Evolutionary conservation across 2,329 filamentous ascomycete genomes (phyloP), one percentile per base, ranked within the genome.

Genomic region (Alternaria dauci): DNA sequence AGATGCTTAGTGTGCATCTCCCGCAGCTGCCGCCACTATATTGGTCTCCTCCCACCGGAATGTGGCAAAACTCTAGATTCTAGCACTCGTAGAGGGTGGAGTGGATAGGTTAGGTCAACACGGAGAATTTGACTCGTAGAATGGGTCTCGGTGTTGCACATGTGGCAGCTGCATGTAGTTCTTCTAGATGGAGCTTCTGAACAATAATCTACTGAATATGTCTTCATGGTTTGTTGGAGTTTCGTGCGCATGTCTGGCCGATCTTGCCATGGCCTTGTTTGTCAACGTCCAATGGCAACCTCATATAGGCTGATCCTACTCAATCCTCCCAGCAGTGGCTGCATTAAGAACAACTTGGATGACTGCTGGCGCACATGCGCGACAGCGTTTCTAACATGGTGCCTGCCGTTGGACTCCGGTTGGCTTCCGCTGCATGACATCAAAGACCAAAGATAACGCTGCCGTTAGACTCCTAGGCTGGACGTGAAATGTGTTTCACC

Each of bases 1-100:
- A 52, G 43, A 30, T 26, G 20, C 54, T 52, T 57, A 41, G 47
- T 55, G 52, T 42, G 54, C 58, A 52, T 60, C 54, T 51, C 58
- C 47, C 58, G 53, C 52, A 51, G 26, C 25, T 52, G 41, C 46
- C 44, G 57, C 52, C 50, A 30, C 30, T 46, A 44, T 28, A 18
- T 30, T 51, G 30, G 47, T 47, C n/a, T 32, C 38, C n/a, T 43
- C 26, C 3, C 18, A 32, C 25, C 46, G 28, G 20, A 58, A 34
- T 43, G 46, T 57, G 34, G 34, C 55, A 52, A 36, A 26, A 43
- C 14, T 7, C 34, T 41, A 26, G 46, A 42, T 51, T 8, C 18
- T 47, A 12, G 30, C 8, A 38, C 20, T 48, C 52, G 38, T 47
- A 34, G 53, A 38, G 55, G n/a, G 52, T 46, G 44, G 44, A 55